These are phyloP conservation scores for Salix brachista DNA, from an alignment of 345 rosid species.

Conservation along the genomic window DNA sequence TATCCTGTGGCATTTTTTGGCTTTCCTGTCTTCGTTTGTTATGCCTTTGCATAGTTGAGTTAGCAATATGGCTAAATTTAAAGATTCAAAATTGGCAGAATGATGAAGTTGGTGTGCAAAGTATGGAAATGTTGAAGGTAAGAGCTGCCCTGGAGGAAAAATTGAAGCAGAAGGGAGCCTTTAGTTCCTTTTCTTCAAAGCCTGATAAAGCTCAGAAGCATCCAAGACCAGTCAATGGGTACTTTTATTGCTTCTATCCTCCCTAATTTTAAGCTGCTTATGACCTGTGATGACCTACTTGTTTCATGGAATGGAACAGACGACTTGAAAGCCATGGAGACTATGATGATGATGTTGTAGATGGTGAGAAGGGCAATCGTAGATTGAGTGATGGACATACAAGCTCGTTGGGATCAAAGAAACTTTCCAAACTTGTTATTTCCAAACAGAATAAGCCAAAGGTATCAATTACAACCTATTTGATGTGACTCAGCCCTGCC, in stretches of 20 bases:
- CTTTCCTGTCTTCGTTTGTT: not conserved
- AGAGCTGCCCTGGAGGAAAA: slow-evolving; percentile 87
- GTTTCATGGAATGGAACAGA: slow-evolving; percentile 36
- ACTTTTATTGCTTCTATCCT: slow-evolving; percentile 6
- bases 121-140: slow-evolving; percentile 75
- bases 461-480: slow-evolving; percentile 33
- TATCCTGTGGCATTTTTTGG: not conserved
- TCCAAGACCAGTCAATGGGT: slow-evolving; percentile 59
- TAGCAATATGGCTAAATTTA: slow-evolving; percentile 9
- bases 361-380: slow-evolving; percentile 26
- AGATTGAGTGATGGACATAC: slow-evolving; percentile 25
- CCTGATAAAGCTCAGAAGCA: slow-evolving; percentile 46
- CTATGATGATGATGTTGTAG: slow-evolving; percentile 64
- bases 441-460: slow-evolving; percentile 50
- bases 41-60: not conserved
- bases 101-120: slow-evolving; percentile 57
- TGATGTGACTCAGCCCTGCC: not conserved
- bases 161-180: slow-evolving; percentile 54
- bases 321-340: slow-evolving; percentile 75
- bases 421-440: slow-evolving; percentile 46
- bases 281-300: slow-evolving; percentile 20
- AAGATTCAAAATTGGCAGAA: slow-evolving; percentile 38
- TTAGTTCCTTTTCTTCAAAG: slow-evolving; percentile 44
- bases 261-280: slow-evolving; percentile 5
- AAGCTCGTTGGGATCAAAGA: slow-evolving; percentile 30